These are phyloP conservation scores for Umbelopsis vinacea DNA, from an alignment of 192 early-diverging fungal species.

Conservation along the genomic window DNA sequence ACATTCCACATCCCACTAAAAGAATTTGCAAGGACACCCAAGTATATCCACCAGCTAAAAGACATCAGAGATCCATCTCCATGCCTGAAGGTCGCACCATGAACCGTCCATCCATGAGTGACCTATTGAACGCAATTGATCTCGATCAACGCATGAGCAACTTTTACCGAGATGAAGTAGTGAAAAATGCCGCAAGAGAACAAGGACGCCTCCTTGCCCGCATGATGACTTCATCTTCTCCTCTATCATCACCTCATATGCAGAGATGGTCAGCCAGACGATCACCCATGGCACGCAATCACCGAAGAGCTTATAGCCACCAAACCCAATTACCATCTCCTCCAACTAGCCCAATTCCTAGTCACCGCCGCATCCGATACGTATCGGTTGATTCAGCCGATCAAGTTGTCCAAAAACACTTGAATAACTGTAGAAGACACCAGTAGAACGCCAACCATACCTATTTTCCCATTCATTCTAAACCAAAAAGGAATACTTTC, in stretches of 20 bases:
- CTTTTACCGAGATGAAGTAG: slow-evolving; percentile 28
- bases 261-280: not conserved
- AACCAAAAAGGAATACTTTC: not conserved
- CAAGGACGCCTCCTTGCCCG: slow-evolving; percentile 19
- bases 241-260: not conserved
- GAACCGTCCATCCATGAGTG: slow-evolving; percentile 26
- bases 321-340: slow-evolving; percentile 5
- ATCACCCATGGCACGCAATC: not conserved
- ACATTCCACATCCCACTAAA: slow-evolving; percentile 7
- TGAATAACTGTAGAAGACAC: slow-evolving; percentile 3
- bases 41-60: not conserved
- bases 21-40: not conserved
- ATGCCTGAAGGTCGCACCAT: slow-evolving; percentile 12
- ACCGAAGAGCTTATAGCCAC: not conserved
- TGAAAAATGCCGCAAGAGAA: slow-evolving; percentile 22
- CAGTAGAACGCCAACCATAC: not conserved
- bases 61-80: slow-evolving; percentile 13
- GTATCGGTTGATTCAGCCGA: slow-evolving; percentile 12
- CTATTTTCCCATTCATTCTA: not conserved
- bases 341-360: slow-evolving; percentile 8
- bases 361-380: slow-evolving; percentile 9
- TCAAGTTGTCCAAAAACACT: slow-evolving; percentile 15
- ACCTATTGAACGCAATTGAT: slow-evolving; percentile 35
- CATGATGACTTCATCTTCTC: slow-evolving; percentile 18
- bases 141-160: slow-evolving; percentile 36